Conservation (phyloP, 345 rosid genomes). For the Limnanthes douglasii region DNA sequence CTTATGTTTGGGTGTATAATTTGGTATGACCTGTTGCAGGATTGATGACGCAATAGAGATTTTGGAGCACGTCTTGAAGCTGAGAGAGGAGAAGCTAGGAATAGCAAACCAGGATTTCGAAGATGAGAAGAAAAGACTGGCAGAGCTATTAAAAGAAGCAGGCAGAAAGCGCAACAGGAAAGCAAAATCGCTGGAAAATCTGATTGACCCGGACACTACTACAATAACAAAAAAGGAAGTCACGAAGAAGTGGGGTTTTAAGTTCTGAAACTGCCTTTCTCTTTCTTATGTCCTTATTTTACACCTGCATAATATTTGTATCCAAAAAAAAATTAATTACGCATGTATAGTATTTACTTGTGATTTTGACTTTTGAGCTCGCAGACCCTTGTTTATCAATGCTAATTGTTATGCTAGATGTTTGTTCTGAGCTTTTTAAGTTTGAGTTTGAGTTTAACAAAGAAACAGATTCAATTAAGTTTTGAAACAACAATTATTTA, state of each 20-base stretch:
- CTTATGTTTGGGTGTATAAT: constrained; percentile 3
- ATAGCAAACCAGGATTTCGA: constrained; percentile 96
- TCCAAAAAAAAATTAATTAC: constrained; percentile 33
- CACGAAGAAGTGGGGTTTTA: constrained; percentile 90
- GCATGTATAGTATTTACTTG: constrained; percentile 36
- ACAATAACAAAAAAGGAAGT: constrained; percentile 56
- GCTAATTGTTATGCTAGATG: constrained; percentile 18
- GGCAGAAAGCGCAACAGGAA: constrained; percentile 79
- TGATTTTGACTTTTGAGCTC: constrained; percentile 16
- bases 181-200: constrained; percentile 87
- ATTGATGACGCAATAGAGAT: constrained; percentile 97
- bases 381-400: constrained; percentile 9
- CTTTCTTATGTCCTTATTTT: constrained; percentile 8
- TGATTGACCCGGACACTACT: constrained; percentile 70
- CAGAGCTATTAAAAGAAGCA: constrained; percentile 94
- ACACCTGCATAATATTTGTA: constrained; percentile 26
- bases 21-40: constrained; percentile 26
- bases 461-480: too few relatives aligned
- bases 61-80: constrained; percentile 71
- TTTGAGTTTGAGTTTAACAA: too few relatives aligned
- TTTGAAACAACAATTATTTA: too few relatives aligned
- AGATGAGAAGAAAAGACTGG: constrained; percentile 83
- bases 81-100: constrained; percentile 96
- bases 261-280: constrained; percentile 23
- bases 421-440: constrained; percentile 17